These are phyloP conservation scores for Flammula alnicola DNA, from an alignment of 1,284 basidiomycete species.

Conservation along the genomic window DNA sequence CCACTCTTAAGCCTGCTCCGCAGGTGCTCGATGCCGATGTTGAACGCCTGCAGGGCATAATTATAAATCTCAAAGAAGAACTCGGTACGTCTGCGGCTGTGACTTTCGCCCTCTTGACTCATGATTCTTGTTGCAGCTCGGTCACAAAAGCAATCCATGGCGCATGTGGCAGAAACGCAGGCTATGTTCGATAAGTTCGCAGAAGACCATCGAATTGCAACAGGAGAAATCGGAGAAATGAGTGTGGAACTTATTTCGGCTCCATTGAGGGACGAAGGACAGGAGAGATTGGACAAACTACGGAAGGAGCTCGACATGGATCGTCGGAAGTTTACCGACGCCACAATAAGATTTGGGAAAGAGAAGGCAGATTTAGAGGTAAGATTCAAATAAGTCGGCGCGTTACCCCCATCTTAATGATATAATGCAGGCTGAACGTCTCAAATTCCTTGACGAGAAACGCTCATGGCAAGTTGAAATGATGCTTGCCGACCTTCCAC, in stretches of 20 bases:
- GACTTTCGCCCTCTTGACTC: background rate
- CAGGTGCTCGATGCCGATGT: slow-evolving; percentile 40
- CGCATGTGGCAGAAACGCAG: slow-evolving; percentile 49
- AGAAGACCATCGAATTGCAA: slow-evolving; percentile 40
- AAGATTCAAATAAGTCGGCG: slow-evolving; percentile 14
- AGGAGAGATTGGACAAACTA: slow-evolving; percentile 53
- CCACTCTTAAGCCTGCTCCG: slow-evolving; percentile 13
- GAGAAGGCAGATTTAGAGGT: slow-evolving; percentile 77
- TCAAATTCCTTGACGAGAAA: slow-evolving; percentile 69
- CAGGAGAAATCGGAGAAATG: slow-evolving; percentile 42
- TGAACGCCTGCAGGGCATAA: slow-evolving; percentile 49
- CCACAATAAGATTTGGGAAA: slow-evolving; percentile 62
- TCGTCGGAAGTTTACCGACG: slow-evolving; percentile 67
- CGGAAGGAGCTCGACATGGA: slow-evolving; percentile 69
- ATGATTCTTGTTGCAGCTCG: slow-evolving; percentile 41
- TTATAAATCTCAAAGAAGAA: slow-evolving; percentile 56
- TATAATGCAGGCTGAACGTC: slow-evolving; percentile 56
- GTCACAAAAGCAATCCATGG: slow-evolving; percentile 51
- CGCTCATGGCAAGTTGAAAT: slow-evolving; percentile 65
- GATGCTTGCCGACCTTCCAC: slow-evolving; percentile 62
- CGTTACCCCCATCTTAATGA: background rate
- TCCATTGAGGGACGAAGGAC: slow-evolving; percentile 57
- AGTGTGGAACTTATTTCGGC: slow-evolving; percentile 56
- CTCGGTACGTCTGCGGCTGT: slow-evolving; percentile 49
- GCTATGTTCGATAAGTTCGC: slow-evolving; percentile 57